phyloP scores from a whole-genome alignment of 208 protist genomes.

The Leishmania major region DNA sequence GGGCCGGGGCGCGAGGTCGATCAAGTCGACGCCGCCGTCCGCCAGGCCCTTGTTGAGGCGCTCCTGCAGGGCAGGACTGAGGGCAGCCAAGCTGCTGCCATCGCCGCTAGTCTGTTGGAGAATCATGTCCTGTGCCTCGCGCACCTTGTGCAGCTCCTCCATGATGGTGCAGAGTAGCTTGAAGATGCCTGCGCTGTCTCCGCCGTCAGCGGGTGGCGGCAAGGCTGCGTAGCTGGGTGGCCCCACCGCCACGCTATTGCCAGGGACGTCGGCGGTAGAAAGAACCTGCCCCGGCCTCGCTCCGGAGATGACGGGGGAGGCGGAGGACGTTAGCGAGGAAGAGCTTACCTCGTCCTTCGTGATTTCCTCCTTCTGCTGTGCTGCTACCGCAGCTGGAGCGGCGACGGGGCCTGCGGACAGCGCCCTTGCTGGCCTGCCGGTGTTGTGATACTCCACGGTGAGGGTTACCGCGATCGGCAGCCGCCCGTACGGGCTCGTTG shows the following conservation, averaged over 20 bases:
- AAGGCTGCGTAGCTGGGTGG: background rate
- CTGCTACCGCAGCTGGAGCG: background rate
- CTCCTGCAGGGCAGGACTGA: conserved; percentile 50
- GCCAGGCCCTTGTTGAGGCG: conserved; percentile 51
- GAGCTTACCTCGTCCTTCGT: conserved; percentile 13
- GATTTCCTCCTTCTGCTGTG: conserved; percentile 18
- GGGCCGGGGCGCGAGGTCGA: conserved; percentile 73
- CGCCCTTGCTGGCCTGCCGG: conserved; percentile 16
- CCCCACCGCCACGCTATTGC: background rate
- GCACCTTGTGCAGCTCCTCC: conserved; percentile 83
- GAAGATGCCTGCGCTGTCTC: conserved; percentile 52
- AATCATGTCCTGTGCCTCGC: conserved; percentile 69
- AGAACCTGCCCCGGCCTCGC: conserved; percentile 14
- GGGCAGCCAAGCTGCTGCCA: conserved; percentile 11
- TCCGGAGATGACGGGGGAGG: background rate
- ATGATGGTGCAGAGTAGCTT: conserved; percentile 83
- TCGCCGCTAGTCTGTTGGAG: conserved; percentile 29
- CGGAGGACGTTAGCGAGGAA: conserved; percentile 3
- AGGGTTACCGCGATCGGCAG: conserved; percentile 77
- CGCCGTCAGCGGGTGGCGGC: background rate
- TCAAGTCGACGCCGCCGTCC: conserved; percentile 52
- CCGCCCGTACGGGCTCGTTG: conserved; percentile 76
- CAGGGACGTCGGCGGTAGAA: conserved; percentile 23
- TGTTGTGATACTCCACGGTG: conserved; percentile 80
- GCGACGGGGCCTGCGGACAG: conserved; percentile 5